A percentile compares a stretch with the other conserved stretches of the same genome.
These are phyloP conservation scores for Neofusicoccum sp. DNA, from an alignment of 2,329 filamentous ascomycete genomes.

Conservation along the genomic window DNA sequence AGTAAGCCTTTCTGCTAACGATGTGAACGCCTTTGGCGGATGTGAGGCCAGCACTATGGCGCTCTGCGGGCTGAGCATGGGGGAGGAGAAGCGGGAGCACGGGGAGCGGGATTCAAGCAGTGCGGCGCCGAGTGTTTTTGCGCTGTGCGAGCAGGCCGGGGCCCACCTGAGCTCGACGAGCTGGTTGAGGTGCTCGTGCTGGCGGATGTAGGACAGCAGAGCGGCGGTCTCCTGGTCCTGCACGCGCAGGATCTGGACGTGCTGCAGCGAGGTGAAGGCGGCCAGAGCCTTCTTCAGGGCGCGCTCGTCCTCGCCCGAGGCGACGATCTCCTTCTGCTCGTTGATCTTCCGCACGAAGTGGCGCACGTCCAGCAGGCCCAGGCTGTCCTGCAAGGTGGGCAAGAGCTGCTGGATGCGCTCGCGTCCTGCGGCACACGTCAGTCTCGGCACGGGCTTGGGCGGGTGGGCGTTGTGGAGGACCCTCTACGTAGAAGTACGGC, in stretches of 20 bases:
- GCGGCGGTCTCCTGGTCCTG: conserved; percentile 59
- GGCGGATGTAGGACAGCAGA: conserved; percentile 52
- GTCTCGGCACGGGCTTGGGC: conserved; percentile 26
- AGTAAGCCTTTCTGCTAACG: conserved; percentile 56
- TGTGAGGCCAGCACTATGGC: conserved; percentile 51
- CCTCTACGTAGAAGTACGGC: conserved; percentile 57
- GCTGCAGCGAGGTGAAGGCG: conserved; percentile 60
- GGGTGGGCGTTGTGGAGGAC: conserved; percentile 35
- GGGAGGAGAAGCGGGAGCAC: conserved; percentile 60
- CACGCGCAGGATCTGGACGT: conserved; percentile 63
- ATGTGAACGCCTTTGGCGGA: conserved; percentile 48
- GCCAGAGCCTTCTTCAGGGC: conserved; percentile 56
- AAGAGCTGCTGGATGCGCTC: conserved; percentile 42
- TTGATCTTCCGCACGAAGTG: conserved; percentile 46
- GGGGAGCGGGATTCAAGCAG: conserved; percentile 56
- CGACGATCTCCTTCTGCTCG: conserved; percentile 53
- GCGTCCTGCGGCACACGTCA: conserved; percentile 30
- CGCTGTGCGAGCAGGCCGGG: conserved; percentile 60
- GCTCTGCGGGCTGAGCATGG: conserved; percentile 61
- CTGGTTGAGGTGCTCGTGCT: conserved; percentile 45
- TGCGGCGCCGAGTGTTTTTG: conserved; percentile 58
- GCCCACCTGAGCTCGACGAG: conserved; percentile 59
- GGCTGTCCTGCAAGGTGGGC: conserved; percentile 34
- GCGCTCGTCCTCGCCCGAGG: conserved; percentile 50
- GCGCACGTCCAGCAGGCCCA: conserved; percentile 38